phyloP scores from a whole-genome alignment of 164 flowering plant species.

The Kingdonia uniflora region DNA sequence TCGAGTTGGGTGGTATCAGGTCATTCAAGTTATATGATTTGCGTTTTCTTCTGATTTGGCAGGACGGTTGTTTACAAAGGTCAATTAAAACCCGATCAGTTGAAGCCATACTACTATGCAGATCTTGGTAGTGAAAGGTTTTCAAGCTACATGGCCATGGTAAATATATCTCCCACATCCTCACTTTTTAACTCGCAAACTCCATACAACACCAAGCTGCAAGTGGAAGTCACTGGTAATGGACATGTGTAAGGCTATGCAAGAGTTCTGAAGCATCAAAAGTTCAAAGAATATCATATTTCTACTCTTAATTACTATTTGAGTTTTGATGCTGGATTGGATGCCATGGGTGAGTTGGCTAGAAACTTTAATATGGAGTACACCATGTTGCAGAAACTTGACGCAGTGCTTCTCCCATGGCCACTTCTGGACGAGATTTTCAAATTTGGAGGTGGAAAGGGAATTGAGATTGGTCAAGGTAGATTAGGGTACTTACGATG shows the following conservation, averaged over 20 bases:
- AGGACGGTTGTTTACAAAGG: slow-evolving; percentile 99
- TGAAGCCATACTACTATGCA: slow-evolving; percentile 79
- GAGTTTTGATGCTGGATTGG: slow-evolving; percentile 71
- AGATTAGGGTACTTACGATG: slow-evolving; percentile 39
- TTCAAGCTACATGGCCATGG: slow-evolving; percentile 99
- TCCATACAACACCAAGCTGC: slow-evolving; percentile 63
- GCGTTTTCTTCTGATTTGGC: slow-evolving; percentile 17
- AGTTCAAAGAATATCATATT: slow-evolving; percentile 72
- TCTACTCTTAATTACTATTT: slow-evolving; percentile 65
- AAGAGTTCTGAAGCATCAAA: slow-evolving; percentile 86
- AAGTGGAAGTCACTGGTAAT: slow-evolving; percentile 50
- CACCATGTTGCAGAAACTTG: slow-evolving; percentile 80
- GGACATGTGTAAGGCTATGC: slow-evolving; percentile 76
- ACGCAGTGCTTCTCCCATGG: slow-evolving; percentile 48
- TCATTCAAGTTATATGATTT: neutral
- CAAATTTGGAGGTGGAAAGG: slow-evolving; percentile 33
- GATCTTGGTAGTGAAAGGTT: slow-evolving; percentile 99
- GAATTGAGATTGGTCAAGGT: slow-evolving; percentile 42
- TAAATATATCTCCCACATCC: slow-evolving; percentile 63
- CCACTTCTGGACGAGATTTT: slow-evolving; percentile 38
- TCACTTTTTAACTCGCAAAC: slow-evolving; percentile 49
- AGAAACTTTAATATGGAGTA: slow-evolving; percentile 70
- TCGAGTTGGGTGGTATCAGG: neutral
- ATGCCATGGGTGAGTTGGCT: slow-evolving; percentile 86
- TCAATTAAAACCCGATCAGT: slow-evolving; percentile 86